Evolutionary conservation across 805 yeast species (phyloP), one percentile per base, ranked within the genome.

Genomic region (Lachancea sp.): DNA sequence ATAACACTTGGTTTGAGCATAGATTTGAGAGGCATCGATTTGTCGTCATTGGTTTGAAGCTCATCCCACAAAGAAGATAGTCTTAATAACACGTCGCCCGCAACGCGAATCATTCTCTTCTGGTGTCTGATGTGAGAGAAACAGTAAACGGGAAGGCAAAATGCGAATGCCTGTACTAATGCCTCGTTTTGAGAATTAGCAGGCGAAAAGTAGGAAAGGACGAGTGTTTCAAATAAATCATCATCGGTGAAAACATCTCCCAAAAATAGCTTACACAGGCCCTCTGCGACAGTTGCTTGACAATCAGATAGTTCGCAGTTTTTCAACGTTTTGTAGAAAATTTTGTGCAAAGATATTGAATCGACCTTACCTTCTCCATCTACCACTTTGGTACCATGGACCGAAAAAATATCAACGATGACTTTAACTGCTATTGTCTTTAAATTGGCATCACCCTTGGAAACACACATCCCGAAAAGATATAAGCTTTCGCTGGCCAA

Each of bases 141-240:
- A 28, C 92, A 79, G 58, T 84, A 87, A 0, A 84, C 95, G 0
- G 97, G 96, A 13, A 89, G 69, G 57, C 95, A 88, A 54, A 85
- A 89, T 8, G 92, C 77, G 44, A 89, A 72, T 0, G 84, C 83
- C 59, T 89, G 97, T 35, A 79, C 69, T 45, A 89, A 66, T 12
- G 78, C 75, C 42, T 75, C 80, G 50, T 86, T 86, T 4, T 68
- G 62, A 4, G 74, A 61, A 40, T 80, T 80, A 3, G 66, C 60
- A 0, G 92, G 88, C 39, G 82, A 78, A 63, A 85, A 89, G 54
- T 87, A 90, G 0, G 83, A 72, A 39, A 84, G 60, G 3, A 88
- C 63, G 40, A 89, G 67, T 0, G 83, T 74, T 54, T 83, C 89
- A 50, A 83, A 74, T 28, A 87, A 62, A 42, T 80, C 85, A 42